phyloP scores from a whole-genome alignment of 208 protist species.

The Endotrypanum monterogeii region DNA sequence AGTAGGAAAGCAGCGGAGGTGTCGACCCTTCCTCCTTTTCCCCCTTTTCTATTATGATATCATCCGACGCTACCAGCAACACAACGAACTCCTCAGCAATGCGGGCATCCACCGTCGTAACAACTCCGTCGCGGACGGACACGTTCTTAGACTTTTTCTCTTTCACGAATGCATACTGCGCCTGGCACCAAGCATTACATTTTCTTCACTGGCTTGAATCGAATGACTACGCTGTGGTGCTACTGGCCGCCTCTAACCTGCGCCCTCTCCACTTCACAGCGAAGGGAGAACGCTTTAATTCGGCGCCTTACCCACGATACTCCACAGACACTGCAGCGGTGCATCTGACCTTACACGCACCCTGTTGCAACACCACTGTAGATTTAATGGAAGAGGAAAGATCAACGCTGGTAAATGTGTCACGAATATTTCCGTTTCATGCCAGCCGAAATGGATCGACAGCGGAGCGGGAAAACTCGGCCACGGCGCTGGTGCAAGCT shows the following conservation, averaged over 20 bases:
- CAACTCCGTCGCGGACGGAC: constrained; percentile 1
- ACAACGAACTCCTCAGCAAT: neutral
- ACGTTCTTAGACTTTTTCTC: constrained; percentile 13
- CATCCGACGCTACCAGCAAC: neutral
- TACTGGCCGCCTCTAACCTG: constrained; percentile 50
- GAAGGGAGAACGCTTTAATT: neutral
- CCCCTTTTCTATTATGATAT: neutral
- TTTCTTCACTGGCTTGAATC: constrained; percentile 36
- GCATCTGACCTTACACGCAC: constrained; percentile 26
- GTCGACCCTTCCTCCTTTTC: too few species aligned
- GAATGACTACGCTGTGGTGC: constrained; percentile 33
- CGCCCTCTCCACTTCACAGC: constrained; percentile 17
- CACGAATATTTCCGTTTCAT: constrained; percentile 19
- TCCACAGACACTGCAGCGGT: neutral
- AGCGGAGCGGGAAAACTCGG: neutral
- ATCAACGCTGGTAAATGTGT: constrained; percentile 14
- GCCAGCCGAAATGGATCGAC: neutral
- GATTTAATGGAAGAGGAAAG: constrained; percentile 26
- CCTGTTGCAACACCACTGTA: constrained; percentile 28
- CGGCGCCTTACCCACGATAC: too few species aligned
- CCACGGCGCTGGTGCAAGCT: neutral
- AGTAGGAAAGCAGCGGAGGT: too few species aligned
- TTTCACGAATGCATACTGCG: constrained; percentile 13
- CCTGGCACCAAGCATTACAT: constrained; percentile 19
- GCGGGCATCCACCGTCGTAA: too few species aligned